Evolutionary conservation across 805 yeast genomes (phyloP).

Genomic region (Suhomyces sp.): DNA sequence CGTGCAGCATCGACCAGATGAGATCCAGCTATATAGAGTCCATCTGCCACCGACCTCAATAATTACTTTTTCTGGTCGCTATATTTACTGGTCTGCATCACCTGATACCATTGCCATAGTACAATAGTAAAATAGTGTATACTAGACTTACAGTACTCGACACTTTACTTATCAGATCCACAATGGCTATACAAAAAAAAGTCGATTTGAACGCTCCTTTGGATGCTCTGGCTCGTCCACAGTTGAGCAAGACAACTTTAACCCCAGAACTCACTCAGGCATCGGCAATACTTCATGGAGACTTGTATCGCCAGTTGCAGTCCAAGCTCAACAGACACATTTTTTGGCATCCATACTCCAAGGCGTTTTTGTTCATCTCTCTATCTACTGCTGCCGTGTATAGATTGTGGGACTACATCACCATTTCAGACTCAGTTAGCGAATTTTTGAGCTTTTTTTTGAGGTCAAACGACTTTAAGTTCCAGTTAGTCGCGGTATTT

Average conservation of each 20-base stretch:
- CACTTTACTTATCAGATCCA: neutral
- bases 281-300: constrained; percentile 61
- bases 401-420: constrained; percentile 28
- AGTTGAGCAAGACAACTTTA: constrained; percentile 47
- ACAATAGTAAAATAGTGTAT: neutral
- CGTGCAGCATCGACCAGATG: constrained; percentile 4
- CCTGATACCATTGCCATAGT: neutral
- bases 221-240: constrained; percentile 49
- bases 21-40: neutral
- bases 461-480: constrained; percentile 24
- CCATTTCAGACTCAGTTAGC: constrained; percentile 25
- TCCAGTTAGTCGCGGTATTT: constrained; percentile 26
- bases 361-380: constrained; percentile 19
- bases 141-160: neutral
- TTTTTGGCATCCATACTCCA: constrained; percentile 46
- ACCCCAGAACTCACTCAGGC: constrained; percentile 60
- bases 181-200: constrained; percentile 47
- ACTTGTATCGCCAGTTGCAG: constrained; percentile 50
- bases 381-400: constrained; percentile 19
- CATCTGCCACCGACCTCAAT: neutral
- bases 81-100: too few relatives aligned
- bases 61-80: neutral
- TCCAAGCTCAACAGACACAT: constrained; percentile 43
- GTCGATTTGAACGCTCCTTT: constrained; percentile 55
- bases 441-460: constrained; percentile 26